Evolutionary conservation across 352 stramenopile genomes (phyloP).

Genomic region (Pythium apleroticum): DNA sequence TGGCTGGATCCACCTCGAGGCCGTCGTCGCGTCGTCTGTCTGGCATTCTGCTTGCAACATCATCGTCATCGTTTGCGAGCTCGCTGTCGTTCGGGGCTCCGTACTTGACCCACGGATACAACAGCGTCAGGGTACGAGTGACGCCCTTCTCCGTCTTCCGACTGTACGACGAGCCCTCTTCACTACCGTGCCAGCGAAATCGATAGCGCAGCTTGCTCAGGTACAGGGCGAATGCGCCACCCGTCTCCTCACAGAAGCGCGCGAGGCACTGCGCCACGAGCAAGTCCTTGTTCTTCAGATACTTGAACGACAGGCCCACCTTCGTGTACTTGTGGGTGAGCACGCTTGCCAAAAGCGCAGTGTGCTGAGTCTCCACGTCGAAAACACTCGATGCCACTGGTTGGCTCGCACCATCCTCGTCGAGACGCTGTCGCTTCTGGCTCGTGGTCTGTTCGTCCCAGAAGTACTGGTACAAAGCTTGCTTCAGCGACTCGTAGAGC

Average conservation of each 20-base stretch:
- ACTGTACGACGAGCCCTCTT: constrained; percentile 7
- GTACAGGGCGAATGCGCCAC: constrained; percentile 11
- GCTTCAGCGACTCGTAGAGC: constrained; percentile 10
- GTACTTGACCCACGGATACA: not conserved
- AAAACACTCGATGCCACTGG: not conserved
- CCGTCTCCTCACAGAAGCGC: constrained; percentile 14
- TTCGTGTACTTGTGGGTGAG: constrained; percentile 24
- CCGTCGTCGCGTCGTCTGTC: too few species aligned
- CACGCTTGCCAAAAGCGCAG: constrained; percentile 12
- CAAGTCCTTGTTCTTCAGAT: constrained; percentile 16
- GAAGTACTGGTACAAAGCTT: constrained; percentile 14
- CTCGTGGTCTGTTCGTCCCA: not conserved
- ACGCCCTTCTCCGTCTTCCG: constrained; percentile 3
- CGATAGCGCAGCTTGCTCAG: constrained; percentile 13
- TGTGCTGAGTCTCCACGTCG: not conserved
- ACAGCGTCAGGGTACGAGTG: not conserved
- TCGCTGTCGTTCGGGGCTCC: not conserved
- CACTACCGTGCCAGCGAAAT: constrained; percentile 7
- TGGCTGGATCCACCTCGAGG: constrained; percentile 2
- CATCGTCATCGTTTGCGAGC: not conserved
- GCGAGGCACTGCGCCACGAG: constrained; percentile 13
- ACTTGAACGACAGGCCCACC: constrained; percentile 7
- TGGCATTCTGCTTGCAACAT: not conserved
- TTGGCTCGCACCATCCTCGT: not conserved
- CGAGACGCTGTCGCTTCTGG: constrained; percentile 1